Conservation (phyloP, 2,329 filamentous ascomycete species). For the Volutella citrinella region DNA sequence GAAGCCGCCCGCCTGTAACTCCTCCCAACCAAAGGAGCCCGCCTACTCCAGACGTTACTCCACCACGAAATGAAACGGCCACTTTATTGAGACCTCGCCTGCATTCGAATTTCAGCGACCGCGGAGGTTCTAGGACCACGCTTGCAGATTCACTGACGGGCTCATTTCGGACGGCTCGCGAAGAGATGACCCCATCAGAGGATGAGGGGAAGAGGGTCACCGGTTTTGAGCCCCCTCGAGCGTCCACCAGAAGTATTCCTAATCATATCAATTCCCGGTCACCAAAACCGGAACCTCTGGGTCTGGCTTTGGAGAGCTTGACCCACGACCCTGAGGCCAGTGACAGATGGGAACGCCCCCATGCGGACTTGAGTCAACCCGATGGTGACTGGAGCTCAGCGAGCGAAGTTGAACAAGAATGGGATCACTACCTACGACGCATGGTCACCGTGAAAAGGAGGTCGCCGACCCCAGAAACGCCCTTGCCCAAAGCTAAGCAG, state of each 20-base stretch:
- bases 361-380: conserved; percentile 52
- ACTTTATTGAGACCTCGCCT: too few relatives aligned
- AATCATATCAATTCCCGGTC: too few relatives aligned
- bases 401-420: conserved; percentile 50
- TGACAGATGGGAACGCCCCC: too few relatives aligned
- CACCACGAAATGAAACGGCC: conserved; percentile 60
- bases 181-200: conserved; percentile 61
- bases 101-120: too few relatives aligned
- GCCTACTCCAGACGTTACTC: conserved; percentile 73
- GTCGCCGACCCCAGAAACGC: conserved; percentile 26
- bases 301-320: conserved; percentile 41
- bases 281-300: conserved; percentile 33
- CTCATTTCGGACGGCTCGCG: conserved; percentile 70
- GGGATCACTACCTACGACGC: conserved; percentile 52
- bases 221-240: conserved; percentile 31
- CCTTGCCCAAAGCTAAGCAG: conserved; percentile 22
- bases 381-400: conserved; percentile 56
- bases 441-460: conserved; percentile 53
- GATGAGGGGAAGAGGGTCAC: conserved; percentile 49
- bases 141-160: conserved; percentile 61
- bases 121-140: conserved; percentile 49
- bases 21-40: conserved; percentile 65
- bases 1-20: conserved; percentile 49
- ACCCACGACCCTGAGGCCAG: too few relatives aligned
- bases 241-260: conserved; percentile 8